Evolutionary conservation across 192 early-diverging fungal species (phyloP), one percentile per base, ranked within the genome.

Genomic region (Entrophospora sp.): DNA sequence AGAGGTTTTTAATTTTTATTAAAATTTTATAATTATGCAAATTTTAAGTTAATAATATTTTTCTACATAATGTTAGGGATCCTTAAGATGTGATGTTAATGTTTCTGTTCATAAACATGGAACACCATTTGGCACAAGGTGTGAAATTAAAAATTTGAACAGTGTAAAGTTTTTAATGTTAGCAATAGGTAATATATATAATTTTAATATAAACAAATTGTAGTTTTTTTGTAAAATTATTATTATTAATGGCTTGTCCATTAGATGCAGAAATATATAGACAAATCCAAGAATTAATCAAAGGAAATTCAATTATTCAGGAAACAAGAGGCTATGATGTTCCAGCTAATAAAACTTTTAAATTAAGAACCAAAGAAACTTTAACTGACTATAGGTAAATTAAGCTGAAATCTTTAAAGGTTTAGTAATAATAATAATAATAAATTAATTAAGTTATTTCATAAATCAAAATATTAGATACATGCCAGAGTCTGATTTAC

Each of bases 21-120:
- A n/a, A n/a, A n/a, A n/a, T n/a, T n/a, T n/a, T n/a, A n/a, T n/a
- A n/a, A n/a, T n/a, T n/a, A n/a, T n/a, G n/a, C n/a, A n/a, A n/a
- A n/a, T n/a, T n/a, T n/a, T n/a, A n/a, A n/a, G n/a, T n/a, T n/a
- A n/a, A 8, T 53, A 28, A 20, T 32, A 32, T 53, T 24, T 20
- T 49, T 28, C 37, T 53, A 8, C 52, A 16, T 34, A 27, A 31
- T 24, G 56, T 13, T 43, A 87, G 75, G 92, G 94, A 3, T 89
- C 90, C 3, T 80, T 91, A 75, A 78, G 94, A 24, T 92, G 89
- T 56, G 94, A 97, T 75, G 88, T 95, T 51, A 97, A 97, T 64
- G 89, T 97, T 7, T 94, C 92, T 0, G 91, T 94, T 8, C 83
- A 81, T 46, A 66, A 75, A 42, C 66, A 66, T 8, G 73, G 74